A percentile compares a stretch with the other conserved stretches of the same genome.
phyloP scores from a whole-genome alignment of 805 yeast genomes.

The Brettanomyces nanus region DNA sequence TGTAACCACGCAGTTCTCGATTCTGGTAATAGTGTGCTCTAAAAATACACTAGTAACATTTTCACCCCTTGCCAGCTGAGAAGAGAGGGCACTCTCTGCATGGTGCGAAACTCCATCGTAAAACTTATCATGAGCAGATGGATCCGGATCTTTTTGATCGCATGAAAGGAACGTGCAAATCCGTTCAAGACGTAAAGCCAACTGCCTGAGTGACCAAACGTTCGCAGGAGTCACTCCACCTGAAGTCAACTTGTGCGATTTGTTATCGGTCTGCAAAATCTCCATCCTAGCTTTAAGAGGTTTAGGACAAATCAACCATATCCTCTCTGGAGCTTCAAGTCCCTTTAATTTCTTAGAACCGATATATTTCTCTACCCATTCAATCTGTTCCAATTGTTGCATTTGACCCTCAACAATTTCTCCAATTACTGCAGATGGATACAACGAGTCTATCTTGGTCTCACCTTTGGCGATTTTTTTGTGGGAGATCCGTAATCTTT shows the following conservation, averaged over 20 bases:
- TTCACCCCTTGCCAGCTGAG: constrained; percentile 15
- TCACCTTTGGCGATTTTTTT: constrained; percentile 28
- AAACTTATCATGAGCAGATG: constrained; percentile 5
- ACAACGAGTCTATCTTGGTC: constrained; percentile 29
- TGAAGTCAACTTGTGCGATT: constrained; percentile 17
- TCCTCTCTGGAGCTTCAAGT: constrained; percentile 82
- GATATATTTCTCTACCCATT: constrained; percentile 55
- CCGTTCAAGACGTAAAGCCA: constrained; percentile 51
- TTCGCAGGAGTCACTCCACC: constrained; percentile 24
- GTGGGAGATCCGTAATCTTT: constrained; percentile 44
- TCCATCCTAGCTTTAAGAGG: constrained; percentile 53
- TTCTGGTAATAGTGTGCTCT: constrained; percentile 59
- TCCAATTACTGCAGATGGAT: constrained; percentile 31
- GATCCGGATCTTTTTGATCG: constrained; percentile 25
- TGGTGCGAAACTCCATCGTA: constrained; percentile 12
- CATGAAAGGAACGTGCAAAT: constrained; percentile 45
- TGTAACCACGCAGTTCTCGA: constrained; percentile 50
- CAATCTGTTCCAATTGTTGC: constrained; percentile 54
- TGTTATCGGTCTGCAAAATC: constrained; percentile 18
- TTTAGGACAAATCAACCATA: constrained; percentile 71
- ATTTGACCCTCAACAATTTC: constrained; percentile 55
- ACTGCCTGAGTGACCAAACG: constrained; percentile 36
- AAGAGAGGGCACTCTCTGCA: constrained; percentile 12
- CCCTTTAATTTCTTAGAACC: constrained; percentile 93
- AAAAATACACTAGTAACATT: constrained; percentile 45